Percentiles rank a stretch among this genome's conserved stretches.
Evolutionary conservation across 257 asterid genomes (phyloP).

Genomic region (Anisodus tanguticus): DNA sequence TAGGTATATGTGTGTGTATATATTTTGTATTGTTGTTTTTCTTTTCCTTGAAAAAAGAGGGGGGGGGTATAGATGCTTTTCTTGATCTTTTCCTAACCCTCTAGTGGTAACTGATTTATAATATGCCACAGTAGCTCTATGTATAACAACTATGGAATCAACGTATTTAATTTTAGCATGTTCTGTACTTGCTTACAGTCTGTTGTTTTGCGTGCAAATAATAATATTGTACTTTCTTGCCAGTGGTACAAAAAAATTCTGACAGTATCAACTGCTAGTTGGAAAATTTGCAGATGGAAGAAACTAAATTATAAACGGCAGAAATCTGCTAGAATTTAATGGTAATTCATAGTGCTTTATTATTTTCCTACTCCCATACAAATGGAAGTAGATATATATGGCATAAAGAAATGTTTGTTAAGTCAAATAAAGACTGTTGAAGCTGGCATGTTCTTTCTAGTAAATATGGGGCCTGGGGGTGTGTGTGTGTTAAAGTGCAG

Average conservation of each 20-base stretch:
- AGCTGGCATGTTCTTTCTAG: not conserved
- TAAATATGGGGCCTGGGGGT: not conserved
- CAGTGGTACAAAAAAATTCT: not conserved
- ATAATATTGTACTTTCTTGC: not conserved
- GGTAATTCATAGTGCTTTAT: not conserved
- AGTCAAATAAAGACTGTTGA: slow-evolving; percentile 22
- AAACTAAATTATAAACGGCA: not conserved
- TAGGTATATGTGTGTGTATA: not conserved
- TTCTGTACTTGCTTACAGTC: slow-evolving; percentile 1
- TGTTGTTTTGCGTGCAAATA: not conserved
- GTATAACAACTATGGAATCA: not conserved
- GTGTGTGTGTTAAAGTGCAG: not conserved
- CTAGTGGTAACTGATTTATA: not conserved
- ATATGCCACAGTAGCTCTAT: not conserved
- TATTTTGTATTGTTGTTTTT: no score
- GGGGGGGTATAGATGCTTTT: not conserved
- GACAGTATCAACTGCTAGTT: not conserved
- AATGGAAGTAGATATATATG: slow-evolving; percentile 17
- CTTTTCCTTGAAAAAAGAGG: not conserved
- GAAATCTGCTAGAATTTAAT: not conserved
- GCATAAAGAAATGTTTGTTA: slow-evolving; percentile 7
- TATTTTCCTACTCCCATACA: not conserved
- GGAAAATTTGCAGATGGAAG: not conserved
- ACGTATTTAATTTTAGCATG: not conserved
- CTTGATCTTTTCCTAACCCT: not conserved